Base-by-base conservation (phyloP, 805 yeast species). In the Ogataea salicorniae region DNA sequence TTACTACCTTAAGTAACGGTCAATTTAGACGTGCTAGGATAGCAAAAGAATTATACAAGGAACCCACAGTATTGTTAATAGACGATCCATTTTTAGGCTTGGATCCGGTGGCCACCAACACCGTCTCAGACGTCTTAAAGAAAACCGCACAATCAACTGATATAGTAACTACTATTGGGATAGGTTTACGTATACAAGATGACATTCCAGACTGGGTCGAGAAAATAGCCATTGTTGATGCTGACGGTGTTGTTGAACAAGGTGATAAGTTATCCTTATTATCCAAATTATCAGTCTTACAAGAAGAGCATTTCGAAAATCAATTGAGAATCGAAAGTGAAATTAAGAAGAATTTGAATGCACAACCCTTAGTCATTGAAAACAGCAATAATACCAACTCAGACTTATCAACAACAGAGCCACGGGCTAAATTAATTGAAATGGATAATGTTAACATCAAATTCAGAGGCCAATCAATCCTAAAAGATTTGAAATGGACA, bases 81-180 rank as follows among this genome's bases (percentile, higher is more conserved):
- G 98, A 94, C 63, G 98, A 94, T 58, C 97, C 97, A 9, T 92
- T 90, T 57, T 64, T 94, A 37, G 99, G 98, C 0, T 71, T 92
- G 16, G 99, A 92, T 59, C 94, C 96, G 0, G 61, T 64, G 1
- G 91, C 95, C 13, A 71, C 87, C 0, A 50, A 64, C 1, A 66
- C 76, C 7, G 87, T 92, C 17, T 78, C 88, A 16, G 59, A 68
- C 0, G 77, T 84, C 0, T 67, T 88, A 45, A 46, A 59, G 31
- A 49, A 63, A 2, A 51, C 58, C 3, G 46, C 58, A 9, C 18
- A n/a, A 5, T 46, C 47, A 34, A 14, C 42, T 2, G 50, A 22
- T 14, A 39, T 39, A n/a, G 17, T 55, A n/a, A 82, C 85, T 1
- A 68, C 80, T 26, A 74, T 88, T 7, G 78, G 89, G 6, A 59